Conservation (phyloP, 441 rosid species). For the Dalechampia spathulata region DNA sequence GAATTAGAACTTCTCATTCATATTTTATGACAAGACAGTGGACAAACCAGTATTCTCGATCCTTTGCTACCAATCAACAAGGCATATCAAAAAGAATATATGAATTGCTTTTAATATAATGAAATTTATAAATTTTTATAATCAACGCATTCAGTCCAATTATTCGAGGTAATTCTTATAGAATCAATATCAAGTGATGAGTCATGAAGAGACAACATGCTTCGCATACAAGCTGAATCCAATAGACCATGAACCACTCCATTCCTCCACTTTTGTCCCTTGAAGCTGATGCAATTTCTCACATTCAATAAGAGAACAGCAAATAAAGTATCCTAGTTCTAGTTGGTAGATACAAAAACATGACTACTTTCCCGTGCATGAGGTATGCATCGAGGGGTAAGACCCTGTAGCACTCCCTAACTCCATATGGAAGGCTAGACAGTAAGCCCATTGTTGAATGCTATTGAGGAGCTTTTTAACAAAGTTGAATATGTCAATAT, state of each 20-base stretch:
- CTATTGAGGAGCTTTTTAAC: not conserved
- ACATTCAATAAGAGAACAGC: not conserved
- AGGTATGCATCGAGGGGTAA: not conserved
- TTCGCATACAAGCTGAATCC: not conserved
- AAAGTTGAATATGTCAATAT: not conserved
- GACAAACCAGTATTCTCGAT: not conserved
- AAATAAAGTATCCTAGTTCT: not conserved
- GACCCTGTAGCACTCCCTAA: not conserved
- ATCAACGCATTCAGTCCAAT: too few species aligned
- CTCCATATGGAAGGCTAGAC: not conserved
- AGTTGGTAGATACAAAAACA: not conserved
- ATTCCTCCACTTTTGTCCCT: not conserved
- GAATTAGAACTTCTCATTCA: not conserved
- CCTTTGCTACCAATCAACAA: too few species aligned
- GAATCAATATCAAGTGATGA: not conserved
- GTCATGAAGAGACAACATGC: not conserved
- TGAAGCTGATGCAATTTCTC: not conserved
- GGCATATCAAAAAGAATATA: too few species aligned
- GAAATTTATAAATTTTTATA: too few species aligned
- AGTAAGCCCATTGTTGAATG: not conserved
- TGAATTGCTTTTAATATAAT: too few species aligned
- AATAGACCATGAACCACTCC: not conserved
- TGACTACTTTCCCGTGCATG: not conserved
- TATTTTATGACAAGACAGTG: not conserved
- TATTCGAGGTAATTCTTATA: too few species aligned